A percentile compares a stretch with the other conserved stretches of the same genome.
Evolutionary conservation across 2,329 filamentous ascomycete genomes (phyloP).

Genomic region (Trichoderma hamatum): DNA sequence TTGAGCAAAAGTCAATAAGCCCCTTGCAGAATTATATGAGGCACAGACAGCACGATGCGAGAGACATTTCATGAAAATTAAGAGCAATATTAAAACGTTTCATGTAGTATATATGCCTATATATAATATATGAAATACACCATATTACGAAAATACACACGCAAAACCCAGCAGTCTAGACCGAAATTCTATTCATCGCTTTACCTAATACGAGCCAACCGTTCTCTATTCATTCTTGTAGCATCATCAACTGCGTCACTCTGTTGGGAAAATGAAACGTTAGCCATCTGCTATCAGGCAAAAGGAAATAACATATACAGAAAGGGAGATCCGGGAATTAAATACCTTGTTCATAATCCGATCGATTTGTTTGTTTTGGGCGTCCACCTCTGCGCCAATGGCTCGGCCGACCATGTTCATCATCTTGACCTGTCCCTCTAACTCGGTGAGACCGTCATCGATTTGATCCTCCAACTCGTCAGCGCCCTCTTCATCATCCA

Average conservation of each 20-base stretch:
- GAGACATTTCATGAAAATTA: too few relatives aligned
- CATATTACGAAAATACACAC: background rate
- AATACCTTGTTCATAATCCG: slow-evolving; percentile 75
- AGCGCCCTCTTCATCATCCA: slow-evolving; percentile 68
- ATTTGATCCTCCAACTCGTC: slow-evolving; percentile 56
- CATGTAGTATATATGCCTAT: background rate
- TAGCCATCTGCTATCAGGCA: slow-evolving; percentile 33
- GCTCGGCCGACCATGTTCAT: slow-evolving; percentile 74
- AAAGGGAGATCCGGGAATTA: slow-evolving; percentile 30
- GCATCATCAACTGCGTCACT: slow-evolving; percentile 82
- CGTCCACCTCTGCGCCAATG: slow-evolving; percentile 74
- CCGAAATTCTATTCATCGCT: slow-evolving; percentile 6
- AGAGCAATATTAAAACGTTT: background rate
- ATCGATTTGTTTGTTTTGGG: slow-evolving; percentile 75
- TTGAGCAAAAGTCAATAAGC: background rate
- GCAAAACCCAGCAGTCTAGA: slow-evolving; percentile 1
- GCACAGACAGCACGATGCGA: background rate
- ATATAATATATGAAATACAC: slow-evolving; percentile 10
- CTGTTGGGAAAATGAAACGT: slow-evolving; percentile 47
- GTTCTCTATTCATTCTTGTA: slow-evolving; percentile 76
- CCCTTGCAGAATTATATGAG: background rate
- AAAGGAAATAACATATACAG: background rate
- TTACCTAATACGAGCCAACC: slow-evolving; percentile 64
- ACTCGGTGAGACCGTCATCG: slow-evolving; percentile 63
- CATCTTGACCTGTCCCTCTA: slow-evolving; percentile 69